These are phyloP conservation scores for Penicillium palitans DNA, from an alignment of 2,329 filamentous ascomycete genomes.

Conservation along the genomic window DNA sequence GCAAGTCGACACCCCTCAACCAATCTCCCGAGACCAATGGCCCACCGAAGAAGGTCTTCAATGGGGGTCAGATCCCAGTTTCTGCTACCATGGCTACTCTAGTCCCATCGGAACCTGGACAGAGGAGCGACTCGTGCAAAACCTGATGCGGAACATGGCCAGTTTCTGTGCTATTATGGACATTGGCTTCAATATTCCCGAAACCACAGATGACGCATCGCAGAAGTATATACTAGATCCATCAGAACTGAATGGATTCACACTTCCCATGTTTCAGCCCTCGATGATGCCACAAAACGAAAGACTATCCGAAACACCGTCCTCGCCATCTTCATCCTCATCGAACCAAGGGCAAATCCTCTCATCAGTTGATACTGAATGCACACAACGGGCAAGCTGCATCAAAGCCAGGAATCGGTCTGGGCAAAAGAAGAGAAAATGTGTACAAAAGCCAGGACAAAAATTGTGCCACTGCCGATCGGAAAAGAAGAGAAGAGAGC, in stretches of 20 bases:
- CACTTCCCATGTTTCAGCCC: not conserved
- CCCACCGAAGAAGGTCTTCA: slow-evolving; percentile 19
- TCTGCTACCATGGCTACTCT: slow-evolving; percentile 26
- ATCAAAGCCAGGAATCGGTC: not conserved
- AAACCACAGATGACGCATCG: not conserved
- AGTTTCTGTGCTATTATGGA: slow-evolving; percentile 15
- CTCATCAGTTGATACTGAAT: not conserved
- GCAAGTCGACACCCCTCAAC: slow-evolving; percentile 5
- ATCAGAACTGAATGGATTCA: slow-evolving; percentile 5
- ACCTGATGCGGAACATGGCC: slow-evolving; percentile 25
- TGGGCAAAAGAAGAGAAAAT: slow-evolving; percentile 20
- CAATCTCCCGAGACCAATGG: not conserved
- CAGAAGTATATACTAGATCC: not conserved
- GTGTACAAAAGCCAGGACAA: slow-evolving; percentile 22
- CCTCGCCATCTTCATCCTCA: not conserved
- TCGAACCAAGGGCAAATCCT: not conserved
- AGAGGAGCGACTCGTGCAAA: slow-evolving; percentile 21
- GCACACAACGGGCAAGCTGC: slow-evolving; percentile 7
- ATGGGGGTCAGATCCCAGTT: slow-evolving; percentile 27
- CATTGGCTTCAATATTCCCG: slow-evolving; percentile 7
- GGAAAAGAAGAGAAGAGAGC: slow-evolving; percentile 24
- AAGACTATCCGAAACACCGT: slow-evolving; percentile 2
- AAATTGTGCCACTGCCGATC: slow-evolving; percentile 24
- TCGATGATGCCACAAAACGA: not conserved
- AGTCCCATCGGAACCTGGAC: slow-evolving; percentile 25